Base-by-base conservation (phyloP, 2,329 filamentous ascomycete genomes). In the Metarhizium brunneum region DNA sequence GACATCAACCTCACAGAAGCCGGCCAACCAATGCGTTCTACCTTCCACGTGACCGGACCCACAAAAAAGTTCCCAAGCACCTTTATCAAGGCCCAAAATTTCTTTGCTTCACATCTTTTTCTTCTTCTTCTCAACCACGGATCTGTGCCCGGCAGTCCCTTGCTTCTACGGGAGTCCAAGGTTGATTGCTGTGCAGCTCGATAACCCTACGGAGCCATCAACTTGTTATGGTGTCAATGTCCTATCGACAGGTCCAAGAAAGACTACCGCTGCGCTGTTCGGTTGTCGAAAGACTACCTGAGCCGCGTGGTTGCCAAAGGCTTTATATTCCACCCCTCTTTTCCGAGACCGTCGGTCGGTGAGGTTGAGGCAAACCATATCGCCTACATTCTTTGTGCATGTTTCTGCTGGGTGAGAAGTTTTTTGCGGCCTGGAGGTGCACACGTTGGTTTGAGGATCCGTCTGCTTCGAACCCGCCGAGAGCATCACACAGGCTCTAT, bases 221-320 rank as follows among this genome's bases (percentile, higher is more conserved):
- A 71, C 70, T 70, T 73, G 69, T 67, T 73, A 85, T 90, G 88
- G 83, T 91, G 86, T 88, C 81, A 85, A 87, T 90, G 78, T 92
- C 88, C 87, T 84, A 89, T 91, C 88, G 90, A 95, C 91, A 94
- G 88, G 85, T 94, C 86, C 89, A 72, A 95, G 86, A 96, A 72
- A 67, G 82, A 94, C 76, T 73, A 72, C 73, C 73, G 76, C 75
- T 78, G 80, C 82, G 81, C 36, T 47, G 56, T 25, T 57, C 50
- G 32, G 43, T 55, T 45, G 47, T 55, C 53, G 47, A 42, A 48
- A 48, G 45, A 18, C 25, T 11, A 16, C 45, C 30, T n/a, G 45
- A 48, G 45, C 45, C 45, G 11, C 8, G 45, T 30, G 45, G 45
- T 48, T 70, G 73, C 74, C 73, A 77, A 76, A 78, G 85, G 80